Base-by-base conservation (phyloP, 2,329 filamentous ascomycete genomes). In the Claviceps sp. region DNA sequence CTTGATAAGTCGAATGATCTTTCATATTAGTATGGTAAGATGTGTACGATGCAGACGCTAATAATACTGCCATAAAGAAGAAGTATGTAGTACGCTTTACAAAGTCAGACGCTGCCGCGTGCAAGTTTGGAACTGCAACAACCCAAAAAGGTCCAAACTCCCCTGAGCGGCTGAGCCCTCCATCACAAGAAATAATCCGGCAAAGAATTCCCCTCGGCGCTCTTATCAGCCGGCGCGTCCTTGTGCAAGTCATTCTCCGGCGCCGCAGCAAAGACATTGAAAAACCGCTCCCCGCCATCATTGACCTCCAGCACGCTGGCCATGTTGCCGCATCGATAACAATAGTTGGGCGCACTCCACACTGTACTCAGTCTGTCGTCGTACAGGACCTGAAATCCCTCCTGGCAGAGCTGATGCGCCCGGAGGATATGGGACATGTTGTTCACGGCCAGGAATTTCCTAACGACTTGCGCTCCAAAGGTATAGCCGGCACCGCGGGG, bases 371-470 rank as follows among this genome's bases (percentile, higher is more conserved):
- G 72, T 16, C 85, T 81, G 68, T 97, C 91, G 62, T 97, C 91
- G 67, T 95, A 98, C 16, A 98, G 80, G 47, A 97, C 87, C 70
- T 97, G 93, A 68, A 91, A 98, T 0, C 93, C 93, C 71, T 98
- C 93, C 68, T 98, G 93, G 67, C 93, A 98, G 4, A 98, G 79
- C 72, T 98, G 93, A 69, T 98, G 93, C n/a, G 93, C 93, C 24
- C 93, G 87, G 52, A 98, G 75, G 57, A 98, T 98, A 68, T 98
- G 93, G 37, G 85, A 91, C 90, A 98, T 97, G 67, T 82, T 85
- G 70, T 98, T 98, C 61, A 98, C 90, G 60, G 93, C 88, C 37
- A 98, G 75, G 68, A 98, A 98, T 70, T 98, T 98, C 70, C 91
- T 94, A 50, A 98, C 93, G 16, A 98, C 93, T 68, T 97, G 93